These are phyloP conservation scores for Stachybotrys elegans DNA, from an alignment of 2,329 filamentous ascomycete genomes.

Conservation along the genomic window DNA sequence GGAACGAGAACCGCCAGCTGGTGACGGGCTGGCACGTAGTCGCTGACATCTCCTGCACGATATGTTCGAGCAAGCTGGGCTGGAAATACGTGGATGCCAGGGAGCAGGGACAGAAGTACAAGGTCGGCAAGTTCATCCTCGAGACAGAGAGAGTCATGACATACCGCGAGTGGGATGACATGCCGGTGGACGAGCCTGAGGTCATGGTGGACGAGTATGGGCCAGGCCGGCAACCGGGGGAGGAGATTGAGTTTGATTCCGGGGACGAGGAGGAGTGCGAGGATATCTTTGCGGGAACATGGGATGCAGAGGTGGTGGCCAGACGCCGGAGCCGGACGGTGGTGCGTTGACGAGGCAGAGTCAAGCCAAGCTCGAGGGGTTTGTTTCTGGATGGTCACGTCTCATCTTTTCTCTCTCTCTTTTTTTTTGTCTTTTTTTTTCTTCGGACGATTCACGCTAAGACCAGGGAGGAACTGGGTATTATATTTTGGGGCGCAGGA, in stretches of 20 bases:
- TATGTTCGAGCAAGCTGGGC: conserved; percentile 53
- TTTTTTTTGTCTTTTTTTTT: no score
- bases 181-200: conserved; percentile 10
- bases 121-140: conserved; percentile 64
- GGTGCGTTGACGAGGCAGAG: no score
- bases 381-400: no score
- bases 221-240: conserved; percentile 11
- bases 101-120: conserved; percentile 57
- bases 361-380: no score
- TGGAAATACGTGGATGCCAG: conserved; percentile 66
- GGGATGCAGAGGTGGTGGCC: conserved; percentile 50
- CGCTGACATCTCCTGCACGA: conserved; percentile 54
- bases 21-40: conserved; percentile 61
- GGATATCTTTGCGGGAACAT: conserved; percentile 57
- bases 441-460: no score
- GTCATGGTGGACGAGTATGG: conserved; percentile 7
- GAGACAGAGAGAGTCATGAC: conserved; percentile 55
- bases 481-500: no score
- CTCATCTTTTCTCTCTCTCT: no score
- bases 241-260: conserved; percentile 51
- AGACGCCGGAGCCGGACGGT: conserved; percentile 37
- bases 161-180: conserved; percentile 45
- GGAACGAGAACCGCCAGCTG: conserved; percentile 50
- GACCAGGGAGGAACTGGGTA: no score
- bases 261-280: conserved; percentile 64